Conservation (phyloP, 352 stramenopile species). For the Aphanomyces astaci region DNA sequence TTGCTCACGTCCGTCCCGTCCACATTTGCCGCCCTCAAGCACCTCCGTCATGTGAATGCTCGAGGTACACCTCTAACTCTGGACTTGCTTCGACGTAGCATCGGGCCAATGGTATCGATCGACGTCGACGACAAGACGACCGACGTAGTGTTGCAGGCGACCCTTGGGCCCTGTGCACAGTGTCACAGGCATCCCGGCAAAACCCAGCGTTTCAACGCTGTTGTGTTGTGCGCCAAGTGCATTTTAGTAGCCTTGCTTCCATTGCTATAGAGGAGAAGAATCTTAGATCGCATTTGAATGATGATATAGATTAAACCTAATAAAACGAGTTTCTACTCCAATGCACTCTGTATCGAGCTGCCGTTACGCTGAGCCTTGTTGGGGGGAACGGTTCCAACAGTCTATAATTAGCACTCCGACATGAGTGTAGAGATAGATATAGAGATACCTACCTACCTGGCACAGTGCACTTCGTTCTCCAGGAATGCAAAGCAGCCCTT, state of each 20-base stretch:
- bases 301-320: neutral
- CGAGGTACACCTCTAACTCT: neutral
- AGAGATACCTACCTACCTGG: too few species aligned
- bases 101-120: neutral
- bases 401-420: too few species aligned
- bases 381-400: too few species aligned
- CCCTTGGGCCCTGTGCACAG: neutral
- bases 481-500: neutral
- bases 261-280: neutral
- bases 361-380: too few species aligned
- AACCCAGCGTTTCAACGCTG: slow-evolving; percentile 16
- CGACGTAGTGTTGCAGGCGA: neutral
- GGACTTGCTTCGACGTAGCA: neutral
- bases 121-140: neutral
- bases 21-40: slow-evolving; percentile 6
- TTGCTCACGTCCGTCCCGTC: neutral
- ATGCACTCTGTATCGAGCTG: too few species aligned
- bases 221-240: slow-evolving; percentile 14
- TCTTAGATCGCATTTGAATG: neutral
- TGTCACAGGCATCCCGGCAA: slow-evolving; percentile 4
- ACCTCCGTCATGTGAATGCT: neutral
- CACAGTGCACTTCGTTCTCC: too few species aligned
- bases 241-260: slow-evolving; percentile 12
- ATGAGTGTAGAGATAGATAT: too few species aligned
- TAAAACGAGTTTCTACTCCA: neutral